Base-by-base conservation (phyloP, 2,329 filamentous ascomycete species). In the Venturia nashicola region DNA sequence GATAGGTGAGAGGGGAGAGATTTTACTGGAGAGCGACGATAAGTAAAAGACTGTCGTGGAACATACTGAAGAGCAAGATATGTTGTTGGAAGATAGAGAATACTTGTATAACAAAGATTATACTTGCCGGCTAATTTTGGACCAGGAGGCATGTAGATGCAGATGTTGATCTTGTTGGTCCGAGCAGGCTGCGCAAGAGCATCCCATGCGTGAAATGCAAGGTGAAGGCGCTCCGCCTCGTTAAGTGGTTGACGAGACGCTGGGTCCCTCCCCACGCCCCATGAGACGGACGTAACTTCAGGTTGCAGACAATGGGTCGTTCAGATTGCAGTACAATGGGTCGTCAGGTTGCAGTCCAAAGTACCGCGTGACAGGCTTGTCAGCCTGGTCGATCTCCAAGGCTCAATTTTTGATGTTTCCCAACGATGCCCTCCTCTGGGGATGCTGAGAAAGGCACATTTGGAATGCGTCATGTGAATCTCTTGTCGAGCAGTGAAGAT, bases 1-100 rank as follows among this genome's bases (percentile, higher is more conserved):
- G 34, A 59, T n/a, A 59, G 54, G 36, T 39, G 36, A 39, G 36
- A 39, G 2, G 20, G 1, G 36, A 34, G 36, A 60, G 5, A 60
- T 42, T 40, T 7, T 34, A 36, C 1, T 40, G 36, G 42, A 40
- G 16, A 18, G 18, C 27, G 39, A 39, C 5, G 39, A 20, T 60
- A 27, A 43, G 59, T 60, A 43, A 43, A 60, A 5, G 59, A 60
- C 59, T 43, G 59, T 60, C 27, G 59, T 43, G 59, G 59, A 60
- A 60, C 39, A 18, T 59, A 39, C 27, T 60, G 39, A 27, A 42
- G 36, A 40, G 57, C 9, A 40, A 48, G 44, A 42, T 9, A 16
- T 20, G n/a, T 39, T 40, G 34, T 43, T 34, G 34, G 36, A 43
- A 43, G 40, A 40, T 40, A 18, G 34, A 14, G 34, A 43, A 60